Evolutionary conservation across 306 rosid species (phyloP), one percentile per base, ranked within the genome.

Genomic region (Prunus padus): DNA sequence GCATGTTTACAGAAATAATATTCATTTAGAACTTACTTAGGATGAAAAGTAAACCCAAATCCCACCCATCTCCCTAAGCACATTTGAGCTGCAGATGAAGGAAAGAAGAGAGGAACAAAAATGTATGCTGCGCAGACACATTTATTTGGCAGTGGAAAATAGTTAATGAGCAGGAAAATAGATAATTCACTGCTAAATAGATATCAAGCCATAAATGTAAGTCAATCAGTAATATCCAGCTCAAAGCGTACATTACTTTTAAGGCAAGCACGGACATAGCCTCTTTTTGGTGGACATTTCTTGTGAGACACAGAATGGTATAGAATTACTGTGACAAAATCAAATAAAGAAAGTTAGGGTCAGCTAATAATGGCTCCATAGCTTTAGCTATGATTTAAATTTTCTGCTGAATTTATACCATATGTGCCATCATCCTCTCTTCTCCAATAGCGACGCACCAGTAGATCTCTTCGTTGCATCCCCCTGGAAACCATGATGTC

Each of bases 401-500:
- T 72, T 49, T 37, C 59, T 64, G 65, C 56, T 73, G 22, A 77
- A 69, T 25, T 52, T 69, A 4, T 84, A 93, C 98, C 97, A 74
- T 93, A 93, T 86, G 98, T 89, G 71, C 98, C 98, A 85, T 91
- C 96, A 16, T 93, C 96, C 78, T 93, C 96, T 75, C 98, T 87
- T 82, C 98, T 93, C 98, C 98, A 93, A 50, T 93, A 93, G 50
- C 98, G 96, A 20, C 85, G 78, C 74, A 93, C 5, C 59, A 93
- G 73, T 44, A 93, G 82, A 89, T 93, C 98, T 83, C 98, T 76
- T 67, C 84, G 84, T 71, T 79, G 80, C 97, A 89, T 93, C 50
- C 98, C 91, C 98, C 98, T 93, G 80, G 20, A 77, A 65, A 82
- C 19, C 15, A 80, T 30, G n/a, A 63, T 30, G 59, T 76, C 75